These are phyloP conservation scores for Penicillium tannophilum DNA, from an alignment of 495 filamentous ascomycete genomes.

Conservation along the genomic window DNA sequence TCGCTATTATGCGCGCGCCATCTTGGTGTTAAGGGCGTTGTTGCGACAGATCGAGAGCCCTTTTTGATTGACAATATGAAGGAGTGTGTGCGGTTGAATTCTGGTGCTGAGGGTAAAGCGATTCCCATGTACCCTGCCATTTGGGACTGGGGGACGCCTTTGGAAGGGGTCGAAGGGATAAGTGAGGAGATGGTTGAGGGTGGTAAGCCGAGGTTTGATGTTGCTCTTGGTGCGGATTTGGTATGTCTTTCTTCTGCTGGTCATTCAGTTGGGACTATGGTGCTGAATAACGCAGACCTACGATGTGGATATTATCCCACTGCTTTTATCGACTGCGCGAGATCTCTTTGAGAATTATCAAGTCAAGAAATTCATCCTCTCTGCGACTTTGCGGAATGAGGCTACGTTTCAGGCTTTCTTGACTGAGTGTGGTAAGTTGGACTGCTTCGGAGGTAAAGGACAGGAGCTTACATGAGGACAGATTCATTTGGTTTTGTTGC, in stretches of 20 bases:
- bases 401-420: constrained; percentile 62
- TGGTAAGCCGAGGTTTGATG: constrained; percentile 36
- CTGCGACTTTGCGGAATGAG: constrained; percentile 63
- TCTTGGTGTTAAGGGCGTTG: constrained; percentile 62
- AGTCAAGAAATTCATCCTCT: constrained; percentile 54
- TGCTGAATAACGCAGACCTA: constrained; percentile 55
- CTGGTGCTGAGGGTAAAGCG: constrained; percentile 37
- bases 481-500: constrained; percentile 40
- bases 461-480: constrained; percentile 15
- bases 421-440: constrained; percentile 56
- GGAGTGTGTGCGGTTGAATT: constrained; percentile 69
- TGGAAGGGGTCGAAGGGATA: constrained; percentile 19
- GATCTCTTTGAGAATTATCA: constrained; percentile 55
- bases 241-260: constrained; percentile 25
- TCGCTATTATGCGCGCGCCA: constrained; percentile 79
- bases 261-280: not conserved
- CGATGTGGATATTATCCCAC: constrained; percentile 58
- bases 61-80: constrained; percentile 69
- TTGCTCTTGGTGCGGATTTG: constrained; percentile 55
- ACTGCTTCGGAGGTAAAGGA: not conserved
- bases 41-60: constrained; percentile 80
- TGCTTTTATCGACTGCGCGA: constrained; percentile 56
- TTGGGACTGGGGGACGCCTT: constrained; percentile 43
- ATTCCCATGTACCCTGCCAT: constrained; percentile 40
- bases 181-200: constrained; percentile 4